Percentiles rank a stretch among this genome's conserved stretches.
Evolutionary conservation across 352 stramenopile genomes (phyloP).

Genomic region (Phytopythium vexans): DNA sequence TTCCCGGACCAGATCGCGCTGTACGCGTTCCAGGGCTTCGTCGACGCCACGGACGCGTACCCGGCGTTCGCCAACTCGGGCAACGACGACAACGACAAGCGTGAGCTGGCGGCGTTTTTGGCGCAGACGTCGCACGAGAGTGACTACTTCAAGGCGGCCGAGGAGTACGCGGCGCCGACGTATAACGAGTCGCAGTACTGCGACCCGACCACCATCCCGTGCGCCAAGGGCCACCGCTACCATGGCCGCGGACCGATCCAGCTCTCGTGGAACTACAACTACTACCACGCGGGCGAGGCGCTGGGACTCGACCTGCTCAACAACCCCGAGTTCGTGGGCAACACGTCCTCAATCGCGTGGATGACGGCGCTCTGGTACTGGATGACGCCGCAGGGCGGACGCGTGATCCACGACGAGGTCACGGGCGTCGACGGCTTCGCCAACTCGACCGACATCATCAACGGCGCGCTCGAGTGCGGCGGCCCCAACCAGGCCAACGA

Average conservation of each 20-base stretch:
- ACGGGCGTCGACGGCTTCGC: constrained; percentile 32
- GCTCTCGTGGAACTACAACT: constrained; percentile 60
- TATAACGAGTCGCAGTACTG: constrained; percentile 45
- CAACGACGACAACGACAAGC: constrained; percentile 34
- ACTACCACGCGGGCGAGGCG: constrained; percentile 29
- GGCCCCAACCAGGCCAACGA: constrained; percentile 34
- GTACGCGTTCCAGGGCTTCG: constrained; percentile 40
- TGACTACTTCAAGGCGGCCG: constrained; percentile 34
- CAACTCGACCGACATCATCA: constrained; percentile 41
- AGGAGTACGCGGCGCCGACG: constrained; percentile 35
- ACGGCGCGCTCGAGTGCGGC: constrained; percentile 44
- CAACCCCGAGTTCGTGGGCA: constrained; percentile 38
- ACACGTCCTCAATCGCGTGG: constrained; percentile 30
- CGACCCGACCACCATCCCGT: constrained; percentile 27
- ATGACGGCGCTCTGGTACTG: constrained; percentile 54
- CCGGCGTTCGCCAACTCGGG: constrained; percentile 40
- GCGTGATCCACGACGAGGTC: constrained; percentile 44
- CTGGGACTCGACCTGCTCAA: constrained; percentile 34
- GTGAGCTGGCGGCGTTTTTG: constrained; percentile 40
- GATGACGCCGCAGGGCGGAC: constrained; percentile 39
- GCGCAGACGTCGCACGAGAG: constrained; percentile 41
- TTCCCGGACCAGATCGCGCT: constrained; percentile 37
- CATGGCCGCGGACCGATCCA: constrained; percentile 51
- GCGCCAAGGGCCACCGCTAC: constrained; percentile 32
- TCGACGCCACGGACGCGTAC: constrained; percentile 34